These are phyloP conservation scores for Yamadazyma triangularis DNA, from an alignment of 1,139 yeast species.

Conservation along the genomic window DNA sequence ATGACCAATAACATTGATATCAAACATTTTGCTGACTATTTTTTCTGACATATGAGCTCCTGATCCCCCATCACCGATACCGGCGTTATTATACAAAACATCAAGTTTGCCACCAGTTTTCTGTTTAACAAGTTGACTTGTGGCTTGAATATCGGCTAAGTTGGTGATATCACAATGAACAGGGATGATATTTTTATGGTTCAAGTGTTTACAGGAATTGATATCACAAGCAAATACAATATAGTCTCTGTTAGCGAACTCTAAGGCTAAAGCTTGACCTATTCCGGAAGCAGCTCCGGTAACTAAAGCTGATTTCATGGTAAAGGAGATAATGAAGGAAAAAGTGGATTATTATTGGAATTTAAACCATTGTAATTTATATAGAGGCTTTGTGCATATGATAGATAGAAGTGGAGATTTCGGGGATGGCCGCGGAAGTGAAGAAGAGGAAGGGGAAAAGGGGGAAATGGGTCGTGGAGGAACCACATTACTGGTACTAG, in stretches of 20 bases:
- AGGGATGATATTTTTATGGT: slow-evolving; percentile 21
- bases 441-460: no score
- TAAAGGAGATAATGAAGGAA: not conserved
- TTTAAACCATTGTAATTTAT: no score
- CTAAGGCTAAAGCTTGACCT: slow-evolving; percentile 24
- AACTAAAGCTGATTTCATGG: slow-evolving; percentile 18
- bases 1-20: slow-evolving; percentile 31
- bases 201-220: slow-evolving; percentile 15
- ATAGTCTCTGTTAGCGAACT: slow-evolving; percentile 23
- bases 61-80: slow-evolving; percentile 23
- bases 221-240: slow-evolving; percentile 27
- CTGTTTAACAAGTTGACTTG: slow-evolving; percentile 15
- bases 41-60: slow-evolving; percentile 23
- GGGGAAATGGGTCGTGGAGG: no score
- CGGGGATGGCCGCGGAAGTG: no score
- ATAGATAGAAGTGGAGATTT: no score
- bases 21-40: slow-evolving; percentile 15
- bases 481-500: no score
- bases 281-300: slow-evolving; percentile 36
- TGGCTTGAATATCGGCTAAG: slow-evolving; percentile 18
- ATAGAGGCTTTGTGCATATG: no score
- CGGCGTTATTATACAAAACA: slow-evolving; percentile 28
- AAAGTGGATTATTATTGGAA: no score
- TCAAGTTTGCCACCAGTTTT: slow-evolving; percentile 21
- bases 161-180: slow-evolving; percentile 26